A percentile compares a stretch with the other conserved stretches of the same genome.
Evolutionary conservation across 129 eudicot species (phyloP).

Genomic region (Solidago caesia): DNA sequence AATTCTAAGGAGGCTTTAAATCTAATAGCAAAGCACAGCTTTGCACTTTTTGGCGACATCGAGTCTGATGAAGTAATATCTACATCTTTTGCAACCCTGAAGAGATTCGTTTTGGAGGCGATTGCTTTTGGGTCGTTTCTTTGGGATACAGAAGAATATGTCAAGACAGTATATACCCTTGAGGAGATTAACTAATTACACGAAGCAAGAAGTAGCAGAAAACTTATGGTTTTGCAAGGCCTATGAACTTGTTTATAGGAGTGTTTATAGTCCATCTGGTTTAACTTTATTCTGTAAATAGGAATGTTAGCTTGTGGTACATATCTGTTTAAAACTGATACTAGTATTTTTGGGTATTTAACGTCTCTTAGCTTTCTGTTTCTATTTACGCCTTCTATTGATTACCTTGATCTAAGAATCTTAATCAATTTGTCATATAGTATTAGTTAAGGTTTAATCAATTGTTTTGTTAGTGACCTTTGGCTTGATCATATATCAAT

Average conservation of each 20-base stretch:
- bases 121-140: conserved; percentile 85
- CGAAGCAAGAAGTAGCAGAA: conserved; percentile 3
- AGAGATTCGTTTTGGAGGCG: conserved; percentile 81
- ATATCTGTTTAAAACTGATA: conserved; percentile 4
- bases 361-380: not conserved
- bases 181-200: conserved; percentile 41
- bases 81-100: conserved; percentile 71
- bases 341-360: not conserved
- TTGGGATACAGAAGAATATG: conserved; percentile 78
- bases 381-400: not conserved
- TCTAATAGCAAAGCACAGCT: conserved; percentile 54
- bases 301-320: conserved; percentile 9
- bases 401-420: not conserved
- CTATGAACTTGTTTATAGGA: conserved; percentile 21
- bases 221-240: conserved; percentile 10
- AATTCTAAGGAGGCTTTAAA: conserved; percentile 63
- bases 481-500: not conserved
- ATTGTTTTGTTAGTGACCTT: not conserved
- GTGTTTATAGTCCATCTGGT: conserved; percentile 15
- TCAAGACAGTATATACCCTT: conserved; percentile 62
- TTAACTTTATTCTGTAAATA: conserved; percentile 16
- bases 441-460: not conserved
- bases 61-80: conserved; percentile 49
- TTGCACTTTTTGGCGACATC: conserved; percentile 62
- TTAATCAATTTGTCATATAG: not conserved